phyloP scores from a whole-genome alignment of 1,139 yeast genomes.

The Meyerozyma athensensis region DNA sequence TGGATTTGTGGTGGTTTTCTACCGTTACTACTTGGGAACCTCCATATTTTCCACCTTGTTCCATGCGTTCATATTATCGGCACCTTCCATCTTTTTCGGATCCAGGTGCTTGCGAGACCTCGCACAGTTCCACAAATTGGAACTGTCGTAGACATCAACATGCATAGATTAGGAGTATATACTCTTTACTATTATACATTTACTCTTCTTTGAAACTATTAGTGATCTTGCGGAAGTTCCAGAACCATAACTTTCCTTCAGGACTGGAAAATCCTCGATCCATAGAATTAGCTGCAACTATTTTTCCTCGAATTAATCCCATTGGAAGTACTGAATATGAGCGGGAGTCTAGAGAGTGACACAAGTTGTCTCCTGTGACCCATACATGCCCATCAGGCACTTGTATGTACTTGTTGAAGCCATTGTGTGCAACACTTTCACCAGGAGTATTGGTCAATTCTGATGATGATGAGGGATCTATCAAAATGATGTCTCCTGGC shows the following conservation, averaged over 20 bases:
- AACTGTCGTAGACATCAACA: not conserved
- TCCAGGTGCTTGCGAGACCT: constrained; percentile 50
- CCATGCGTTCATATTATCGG: constrained; percentile 45
- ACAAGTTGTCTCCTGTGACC: constrained; percentile 92
- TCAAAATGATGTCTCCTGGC: constrained; percentile 84
- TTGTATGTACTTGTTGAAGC: constrained; percentile 54
- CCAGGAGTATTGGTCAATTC: constrained; percentile 38
- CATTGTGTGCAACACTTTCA: constrained; percentile 32
- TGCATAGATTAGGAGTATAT: not conserved
- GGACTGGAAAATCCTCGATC: constrained; percentile 26
- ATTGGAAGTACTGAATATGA: constrained; percentile 84
- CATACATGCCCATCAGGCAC: constrained; percentile 93
- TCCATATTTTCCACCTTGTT: constrained; percentile 69
- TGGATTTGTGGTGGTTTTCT: constrained; percentile 60
- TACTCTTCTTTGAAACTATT: constrained; percentile 33
- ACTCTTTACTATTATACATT: not conserved
- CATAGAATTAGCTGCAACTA: constrained; percentile 60
- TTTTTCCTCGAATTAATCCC: constrained; percentile 83
- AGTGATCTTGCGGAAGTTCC: constrained; percentile 51
- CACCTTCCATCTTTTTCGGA: constrained; percentile 64
- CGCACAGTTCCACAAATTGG: constrained; percentile 25
- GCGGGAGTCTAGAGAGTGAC: constrained; percentile 87
- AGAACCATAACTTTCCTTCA: constrained; percentile 32
- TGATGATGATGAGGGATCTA: constrained; percentile 72
- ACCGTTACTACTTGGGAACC: constrained; percentile 63